These are phyloP conservation scores for Phytophthora brassicae DNA, from an alignment of 352 stramenopile species.

Conservation along the genomic window DNA sequence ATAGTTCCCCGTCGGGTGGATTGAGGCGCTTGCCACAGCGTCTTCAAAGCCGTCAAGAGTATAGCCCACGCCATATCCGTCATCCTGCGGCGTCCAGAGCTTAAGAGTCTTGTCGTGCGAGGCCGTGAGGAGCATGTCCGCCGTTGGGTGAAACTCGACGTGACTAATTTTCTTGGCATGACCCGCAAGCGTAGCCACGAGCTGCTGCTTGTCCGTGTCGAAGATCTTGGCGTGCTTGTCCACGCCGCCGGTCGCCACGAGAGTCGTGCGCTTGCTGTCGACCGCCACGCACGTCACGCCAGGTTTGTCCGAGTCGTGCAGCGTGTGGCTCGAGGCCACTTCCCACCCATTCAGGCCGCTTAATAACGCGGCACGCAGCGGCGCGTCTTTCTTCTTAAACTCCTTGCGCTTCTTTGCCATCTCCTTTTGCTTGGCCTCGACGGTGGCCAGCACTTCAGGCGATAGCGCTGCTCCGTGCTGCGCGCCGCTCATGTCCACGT, in stretches of 20 bases:
- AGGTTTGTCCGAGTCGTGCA: constrained; percentile 75
- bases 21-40: constrained; percentile 58
- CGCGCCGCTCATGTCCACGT: constrained; percentile 47
- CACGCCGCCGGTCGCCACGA: constrained; percentile 73
- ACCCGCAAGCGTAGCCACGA: constrained; percentile 72
- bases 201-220: constrained; percentile 66
- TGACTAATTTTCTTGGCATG: constrained; percentile 88
- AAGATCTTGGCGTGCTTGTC: constrained; percentile 87
- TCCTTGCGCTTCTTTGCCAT: constrained; percentile 72
- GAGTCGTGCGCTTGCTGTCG: constrained; percentile 47
- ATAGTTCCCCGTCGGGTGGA: constrained; percentile 86
- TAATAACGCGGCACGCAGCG: constrained; percentile 44
- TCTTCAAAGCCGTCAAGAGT: constrained; percentile 65
- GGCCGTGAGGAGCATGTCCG: constrained; percentile 67
- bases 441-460: constrained; percentile 46
- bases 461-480: constrained; percentile 24
- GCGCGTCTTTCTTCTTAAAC: constrained; percentile 72
- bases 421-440: constrained; percentile 72
- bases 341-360: constrained; percentile 33
- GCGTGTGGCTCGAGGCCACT: constrained; percentile 55
- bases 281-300: constrained; percentile 64
- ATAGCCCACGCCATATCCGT: constrained; percentile 57
- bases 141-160: constrained; percentile 72
- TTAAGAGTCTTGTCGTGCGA: constrained; percentile 85
- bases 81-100: constrained; percentile 56